These are phyloP conservation scores for Dendrobium huoshanense DNA, from an alignment of 106 monocot species.

Conservation along the genomic window DNA sequence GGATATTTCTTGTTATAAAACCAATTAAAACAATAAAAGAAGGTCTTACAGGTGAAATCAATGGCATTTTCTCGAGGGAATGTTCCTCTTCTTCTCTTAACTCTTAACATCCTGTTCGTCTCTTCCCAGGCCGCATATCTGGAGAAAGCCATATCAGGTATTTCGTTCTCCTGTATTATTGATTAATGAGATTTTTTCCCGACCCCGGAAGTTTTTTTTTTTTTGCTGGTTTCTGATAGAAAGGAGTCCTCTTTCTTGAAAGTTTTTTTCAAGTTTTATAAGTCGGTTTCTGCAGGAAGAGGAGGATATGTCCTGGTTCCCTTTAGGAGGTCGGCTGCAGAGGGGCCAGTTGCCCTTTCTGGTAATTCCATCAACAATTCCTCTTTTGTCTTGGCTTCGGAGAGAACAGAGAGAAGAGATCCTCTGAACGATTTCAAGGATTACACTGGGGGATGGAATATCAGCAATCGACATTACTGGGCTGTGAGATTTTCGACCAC, in stretches of 20 bases:
- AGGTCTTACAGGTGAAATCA: neutral
- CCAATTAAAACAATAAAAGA: neutral
- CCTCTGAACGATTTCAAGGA: conserved; percentile 45
- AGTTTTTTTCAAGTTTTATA: neutral
- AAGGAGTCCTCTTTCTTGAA: neutral
- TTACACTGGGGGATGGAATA: conserved; percentile 93
- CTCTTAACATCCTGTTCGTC: neutral
- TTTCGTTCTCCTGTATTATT: neutral
- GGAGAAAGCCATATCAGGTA: neutral
- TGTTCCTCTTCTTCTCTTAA: neutral
- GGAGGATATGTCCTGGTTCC: conserved; percentile 13
- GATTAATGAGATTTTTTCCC: neutral
- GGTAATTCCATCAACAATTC: conserved; percentile 13
- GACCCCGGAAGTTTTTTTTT: neutral
- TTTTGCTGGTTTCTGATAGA: neutral
- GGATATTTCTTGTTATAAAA: neutral
- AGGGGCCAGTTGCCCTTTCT: conserved; percentile 3
- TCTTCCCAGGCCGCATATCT: neutral
- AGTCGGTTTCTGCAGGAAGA: conserved; percentile 4
- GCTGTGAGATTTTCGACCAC: conserved; percentile 43
- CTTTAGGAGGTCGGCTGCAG: conserved; percentile 29
- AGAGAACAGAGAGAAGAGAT: conserved; percentile 64
- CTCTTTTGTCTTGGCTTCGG: conserved; percentile 59
- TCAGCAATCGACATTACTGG: conserved; percentile 80
- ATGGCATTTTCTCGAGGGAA: neutral